Evolutionary conservation across 2,329 filamentous ascomycete genomes (phyloP).

Genomic region (Colletotrichum graminicola): DNA sequence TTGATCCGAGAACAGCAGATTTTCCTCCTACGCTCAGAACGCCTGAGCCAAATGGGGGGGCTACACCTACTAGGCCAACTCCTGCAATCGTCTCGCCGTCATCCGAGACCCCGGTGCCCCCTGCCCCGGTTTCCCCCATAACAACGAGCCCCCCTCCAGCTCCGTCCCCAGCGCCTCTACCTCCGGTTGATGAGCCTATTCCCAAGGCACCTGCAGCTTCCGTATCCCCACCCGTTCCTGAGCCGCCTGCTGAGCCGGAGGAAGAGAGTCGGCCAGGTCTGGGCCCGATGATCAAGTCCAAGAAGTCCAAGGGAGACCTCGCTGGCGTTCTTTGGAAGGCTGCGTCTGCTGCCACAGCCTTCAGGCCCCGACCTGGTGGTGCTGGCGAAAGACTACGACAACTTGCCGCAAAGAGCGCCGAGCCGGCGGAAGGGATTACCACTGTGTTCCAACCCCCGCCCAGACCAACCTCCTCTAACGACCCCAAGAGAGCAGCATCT

Average conservation of each 20-base stretch:
- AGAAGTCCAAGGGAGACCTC: conserved; percentile 78
- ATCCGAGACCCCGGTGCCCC: conserved; percentile 29
- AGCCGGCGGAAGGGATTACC: conserved; percentile 77
- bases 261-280: conserved; percentile 77
- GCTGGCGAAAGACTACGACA: conserved; percentile 83
- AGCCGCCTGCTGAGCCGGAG: conserved; percentile 47
- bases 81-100: conserved; percentile 24
- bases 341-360: conserved; percentile 73
- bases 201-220: conserved; percentile 40
- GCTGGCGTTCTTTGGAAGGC: conserved; percentile 85
- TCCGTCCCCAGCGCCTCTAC: conserved; percentile 18
- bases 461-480: conserved; percentile 54
- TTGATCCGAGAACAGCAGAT: conserved; percentile 21
- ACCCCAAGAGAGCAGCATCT: conserved; percentile 51
- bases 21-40: conserved; percentile 31
- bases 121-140: conserved; percentile 33
- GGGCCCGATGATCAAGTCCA: conserved; percentile 91
- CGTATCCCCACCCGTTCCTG: conserved; percentile 41
- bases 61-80: conserved; percentile 28
- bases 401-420: conserved; percentile 63
- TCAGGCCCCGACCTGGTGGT: conserved; percentile 90
- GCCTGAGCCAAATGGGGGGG: conserved; percentile 36
- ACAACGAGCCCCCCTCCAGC: conserved; percentile 17
- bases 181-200: conserved; percentile 18
- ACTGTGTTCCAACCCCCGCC: conserved; percentile 86